Evolutionary conservation across 2,329 filamentous ascomycete genomes (phyloP), one percentile per base, ranked within the genome.

Genomic region (Trichoderma guizhouense): DNA sequence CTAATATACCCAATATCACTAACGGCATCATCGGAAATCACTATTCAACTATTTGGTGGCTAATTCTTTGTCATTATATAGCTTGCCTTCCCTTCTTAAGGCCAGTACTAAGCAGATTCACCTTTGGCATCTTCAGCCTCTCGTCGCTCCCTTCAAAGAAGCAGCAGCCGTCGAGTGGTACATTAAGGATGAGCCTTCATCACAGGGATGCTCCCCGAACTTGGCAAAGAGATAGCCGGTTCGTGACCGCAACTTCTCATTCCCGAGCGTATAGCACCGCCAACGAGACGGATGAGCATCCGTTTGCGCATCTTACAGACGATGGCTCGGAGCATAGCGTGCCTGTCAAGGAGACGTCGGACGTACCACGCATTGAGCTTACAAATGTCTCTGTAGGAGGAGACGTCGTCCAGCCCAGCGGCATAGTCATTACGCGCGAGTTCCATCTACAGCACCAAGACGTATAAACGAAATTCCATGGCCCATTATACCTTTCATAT

Each of bases 31-130:
- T 15, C 30, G 12, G 18, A 18, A 47, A 47, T 12, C 15, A 11
- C 9, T 15, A 15, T 15, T 1, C 28, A 51, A 21, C 6, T 8
- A 2, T 51, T n/a, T 60, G n/a, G 34, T 60, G 26, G 28, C 69
- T 53, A 12, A 62, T 28, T 8, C 7, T 21, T 14, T 32, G 36
- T 51, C 9, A 12, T n/a, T 24, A 0, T 30, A 6, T 66, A 74
- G 73, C 73, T 32, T 74, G 73, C 53, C 69, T 74, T 11, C 72
- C 73, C 21, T 74, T 74, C 60, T 39, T 74, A 15, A 47, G 71
- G 15, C 73, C 72, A 2, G 34, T 74, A 28, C 11, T 71, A 3
- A 69, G 63, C 51, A 73, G 61, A 39, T 7, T 72, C 34, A 53
- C 51, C 9, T 69, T 71, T 24, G 67, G 72, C n/a, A 30, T 71